phyloP scores from a whole-genome alignment of 371 early-diverging fungal genomes.

The Encephalitozoon intestinalis region DNA sequence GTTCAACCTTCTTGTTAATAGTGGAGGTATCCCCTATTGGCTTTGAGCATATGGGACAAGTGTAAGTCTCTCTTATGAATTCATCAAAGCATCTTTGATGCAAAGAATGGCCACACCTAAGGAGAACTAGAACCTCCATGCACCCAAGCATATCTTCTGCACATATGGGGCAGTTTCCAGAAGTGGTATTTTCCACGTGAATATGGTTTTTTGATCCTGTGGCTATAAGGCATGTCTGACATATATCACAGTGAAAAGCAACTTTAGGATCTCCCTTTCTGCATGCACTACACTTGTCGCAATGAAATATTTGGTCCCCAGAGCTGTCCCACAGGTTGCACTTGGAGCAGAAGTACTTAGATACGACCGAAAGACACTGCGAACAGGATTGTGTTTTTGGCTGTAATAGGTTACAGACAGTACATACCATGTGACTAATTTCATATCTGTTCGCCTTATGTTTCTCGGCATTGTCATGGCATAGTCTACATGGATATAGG shows the following conservation, averaged over 20 bases:
- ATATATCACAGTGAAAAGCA: conserved; percentile 77
- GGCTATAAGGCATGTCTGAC: conserved; percentile 78
- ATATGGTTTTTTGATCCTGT: conserved; percentile 69
- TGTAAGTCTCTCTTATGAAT: conserved; percentile 74
- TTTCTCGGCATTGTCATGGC: conserved; percentile 77
- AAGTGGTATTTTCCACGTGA: conserved; percentile 79
- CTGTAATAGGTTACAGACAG: conserved; percentile 73
- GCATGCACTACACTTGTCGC: conserved; percentile 80
- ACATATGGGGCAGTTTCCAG: conserved; percentile 87
- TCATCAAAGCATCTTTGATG: conserved; percentile 74
- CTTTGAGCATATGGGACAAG: conserved; percentile 87
- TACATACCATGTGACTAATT: conserved; percentile 78
- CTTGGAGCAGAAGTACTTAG: conserved; percentile 74
- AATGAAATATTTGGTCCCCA: conserved; percentile 74
- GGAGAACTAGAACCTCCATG: conserved; percentile 70
- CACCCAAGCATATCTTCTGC: conserved; percentile 82
- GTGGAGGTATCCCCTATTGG: conserved; percentile 74
- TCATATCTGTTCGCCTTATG: conserved; percentile 69
- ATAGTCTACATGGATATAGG: conserved; percentile 80
- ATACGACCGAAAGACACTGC: conserved; percentile 65
- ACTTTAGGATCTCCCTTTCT: conserved; percentile 72
- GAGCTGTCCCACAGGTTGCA: conserved; percentile 85
- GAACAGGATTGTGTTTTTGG: conserved; percentile 69
- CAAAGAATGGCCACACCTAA: conserved; percentile 81
- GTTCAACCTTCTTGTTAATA: conserved; percentile 73